A percentile compares a stretch with the other conserved stretches of the same genome.
phyloP scores from a whole-genome alignment of 768 basidiomycete species.

The Candolleomyces efflorescens region DNA sequence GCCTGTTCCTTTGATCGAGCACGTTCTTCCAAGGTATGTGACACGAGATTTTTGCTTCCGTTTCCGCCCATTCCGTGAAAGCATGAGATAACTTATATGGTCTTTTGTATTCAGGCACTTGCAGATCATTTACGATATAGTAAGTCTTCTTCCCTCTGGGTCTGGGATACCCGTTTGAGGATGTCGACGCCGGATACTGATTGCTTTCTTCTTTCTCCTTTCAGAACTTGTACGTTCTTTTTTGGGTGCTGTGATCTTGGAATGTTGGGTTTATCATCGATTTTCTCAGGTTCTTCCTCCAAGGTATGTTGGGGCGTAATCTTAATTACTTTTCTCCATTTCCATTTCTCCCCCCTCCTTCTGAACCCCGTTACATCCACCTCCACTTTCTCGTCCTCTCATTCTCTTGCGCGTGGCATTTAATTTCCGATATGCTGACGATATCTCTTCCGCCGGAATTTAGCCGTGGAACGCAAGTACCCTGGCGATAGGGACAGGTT shows the following conservation, averaged over 20 bases:
- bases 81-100: neutral
- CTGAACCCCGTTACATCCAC: neutral
- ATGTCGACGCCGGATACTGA: neutral
- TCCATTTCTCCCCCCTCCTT: too few relatives aligned
- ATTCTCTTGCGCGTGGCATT: too few relatives aligned
- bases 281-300: constrained; percentile 54
- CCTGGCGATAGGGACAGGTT: constrained; percentile 82
- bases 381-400: neutral
- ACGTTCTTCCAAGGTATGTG: constrained; percentile 70
- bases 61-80: too few relatives aligned
- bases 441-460: neutral
- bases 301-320: constrained; percentile 42
- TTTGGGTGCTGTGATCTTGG: neutral
- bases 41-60: neutral
- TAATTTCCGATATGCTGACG: too few relatives aligned
- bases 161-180: too few relatives aligned
- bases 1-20: constrained; percentile 83
- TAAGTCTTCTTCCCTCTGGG: constrained; percentile 31
- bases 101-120: constrained; percentile 50
- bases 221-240: constrained; percentile 45
- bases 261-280: neutral
- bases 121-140: constrained; percentile 91
- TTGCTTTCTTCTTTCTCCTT: constrained; percentile 5
- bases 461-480: constrained; percentile 85
- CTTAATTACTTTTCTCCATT: too few relatives aligned